phyloP scores from a whole-genome alignment of 2,329 filamentous ascomycete genomes.

The Claviceps fusiformis region DNA sequence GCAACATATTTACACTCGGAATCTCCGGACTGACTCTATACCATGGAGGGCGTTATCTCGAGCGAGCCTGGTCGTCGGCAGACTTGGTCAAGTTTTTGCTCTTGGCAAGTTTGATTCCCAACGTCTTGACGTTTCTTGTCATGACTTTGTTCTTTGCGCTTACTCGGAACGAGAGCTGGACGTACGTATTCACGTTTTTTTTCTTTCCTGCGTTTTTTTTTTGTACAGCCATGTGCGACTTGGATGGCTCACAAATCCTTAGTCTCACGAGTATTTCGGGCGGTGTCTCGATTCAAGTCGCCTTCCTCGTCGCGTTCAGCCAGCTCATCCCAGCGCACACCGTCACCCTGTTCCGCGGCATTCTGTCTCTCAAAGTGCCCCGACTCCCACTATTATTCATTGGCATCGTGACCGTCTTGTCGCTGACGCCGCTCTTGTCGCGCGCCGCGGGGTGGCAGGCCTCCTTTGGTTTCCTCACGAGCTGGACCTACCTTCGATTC shows the following conservation, averaged over 20 bases:
- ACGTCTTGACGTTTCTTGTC: slow-evolving; percentile 57
- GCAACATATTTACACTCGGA: slow-evolving; percentile 75
- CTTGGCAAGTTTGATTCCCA: slow-evolving; percentile 66
- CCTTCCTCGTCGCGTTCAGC: slow-evolving; percentile 93
- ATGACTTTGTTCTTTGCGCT: slow-evolving; percentile 63
- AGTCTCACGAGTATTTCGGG: slow-evolving; percentile 76
- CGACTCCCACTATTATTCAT: slow-evolving; percentile 60
- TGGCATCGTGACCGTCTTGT: slow-evolving; percentile 54
- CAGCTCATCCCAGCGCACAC: slow-evolving; percentile 96
- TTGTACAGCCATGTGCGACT: background rate
- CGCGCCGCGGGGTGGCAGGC: slow-evolving; percentile 69
- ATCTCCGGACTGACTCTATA: slow-evolving; percentile 70
- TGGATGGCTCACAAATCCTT: background rate
- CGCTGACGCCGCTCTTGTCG: slow-evolving; percentile 43
- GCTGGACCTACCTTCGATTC: slow-evolving; percentile 94
- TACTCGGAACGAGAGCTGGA: slow-evolving; percentile 51
- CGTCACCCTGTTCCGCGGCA: slow-evolving; percentile 78
- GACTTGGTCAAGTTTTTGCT: slow-evolving; percentile 87
- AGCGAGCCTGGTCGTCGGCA: slow-evolving; percentile 84
- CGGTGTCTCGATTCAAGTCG: slow-evolving; percentile 77
- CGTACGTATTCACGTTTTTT: slow-evolving; percentile 35
- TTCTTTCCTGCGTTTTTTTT: too few species aligned
- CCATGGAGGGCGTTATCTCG: slow-evolving; percentile 87
- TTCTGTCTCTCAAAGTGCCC: slow-evolving; percentile 77
- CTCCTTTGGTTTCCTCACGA: slow-evolving; percentile 68